A percentile compares a stretch with the other conserved stretches of the same genome.
Evolutionary conservation across 2,329 filamentous ascomycete genomes (phyloP).

Genomic region (Chaetomiaceae sp.): DNA sequence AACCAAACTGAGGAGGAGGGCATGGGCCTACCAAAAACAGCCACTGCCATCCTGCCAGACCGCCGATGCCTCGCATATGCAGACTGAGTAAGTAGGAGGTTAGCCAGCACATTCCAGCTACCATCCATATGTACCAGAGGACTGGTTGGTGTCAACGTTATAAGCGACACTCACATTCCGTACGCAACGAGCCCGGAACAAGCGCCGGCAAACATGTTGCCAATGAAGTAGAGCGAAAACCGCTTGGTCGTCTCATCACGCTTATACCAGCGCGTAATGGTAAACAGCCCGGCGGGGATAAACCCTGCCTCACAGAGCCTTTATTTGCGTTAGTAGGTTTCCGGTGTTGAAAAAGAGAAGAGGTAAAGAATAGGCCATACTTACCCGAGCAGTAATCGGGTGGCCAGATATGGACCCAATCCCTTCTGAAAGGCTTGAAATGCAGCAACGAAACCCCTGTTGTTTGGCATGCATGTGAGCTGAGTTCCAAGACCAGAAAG

Average conservation of each 20-base stretch:
- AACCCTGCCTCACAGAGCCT: slow-evolving; percentile 39
- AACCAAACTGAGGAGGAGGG: neutral
- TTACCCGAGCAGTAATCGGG: slow-evolving; percentile 37
- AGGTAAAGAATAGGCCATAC: neutral
- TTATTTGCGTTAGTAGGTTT: neutral
- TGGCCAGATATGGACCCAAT: slow-evolving; percentile 35
- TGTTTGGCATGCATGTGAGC: neutral
- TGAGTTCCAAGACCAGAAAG: neutral
- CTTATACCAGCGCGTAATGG: slow-evolving; percentile 46
- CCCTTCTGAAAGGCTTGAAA: slow-evolving; percentile 39
- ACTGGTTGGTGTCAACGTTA: neutral
- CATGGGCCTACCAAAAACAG: slow-evolving; percentile 29
- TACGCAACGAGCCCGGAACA: slow-evolving; percentile 41
- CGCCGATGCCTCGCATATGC: slow-evolving; percentile 32
- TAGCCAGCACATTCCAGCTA: neutral
- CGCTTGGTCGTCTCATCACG: slow-evolving; percentile 42
- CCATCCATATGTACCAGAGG: neutral
- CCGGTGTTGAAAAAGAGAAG: neutral
- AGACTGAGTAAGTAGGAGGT: slow-evolving; percentile 22
- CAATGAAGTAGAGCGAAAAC: slow-evolving; percentile 43
- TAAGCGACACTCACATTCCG: slow-evolving; percentile 31
- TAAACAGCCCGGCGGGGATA: slow-evolving; percentile 45
- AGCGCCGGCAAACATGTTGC: slow-evolving; percentile 40
- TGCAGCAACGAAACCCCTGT: slow-evolving; percentile 35
- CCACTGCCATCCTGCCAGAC: slow-evolving; percentile 35